Evolutionary conservation across 495 filamentous ascomycete genomes (phyloP).

Genomic region (Hypoxylon fuscum): DNA sequence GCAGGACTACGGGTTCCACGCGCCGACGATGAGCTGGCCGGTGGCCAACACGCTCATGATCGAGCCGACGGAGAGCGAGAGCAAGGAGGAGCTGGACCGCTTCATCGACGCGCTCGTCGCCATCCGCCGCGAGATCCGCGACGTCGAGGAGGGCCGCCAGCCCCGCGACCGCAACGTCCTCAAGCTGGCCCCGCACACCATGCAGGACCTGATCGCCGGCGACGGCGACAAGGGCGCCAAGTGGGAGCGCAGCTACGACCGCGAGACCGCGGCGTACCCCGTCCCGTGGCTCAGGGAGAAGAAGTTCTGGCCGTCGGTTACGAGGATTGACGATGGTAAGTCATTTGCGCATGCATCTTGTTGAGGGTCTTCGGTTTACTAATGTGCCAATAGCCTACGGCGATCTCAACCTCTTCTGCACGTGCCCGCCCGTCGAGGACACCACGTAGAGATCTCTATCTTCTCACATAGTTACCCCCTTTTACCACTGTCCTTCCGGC

Average conservation of each 20-base stretch:
- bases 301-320: conserved; percentile 98
- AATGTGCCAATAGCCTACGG: conserved; percentile 73
- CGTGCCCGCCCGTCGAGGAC: conserved; percentile 85
- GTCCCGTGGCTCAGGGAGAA: conserved; percentile 87
- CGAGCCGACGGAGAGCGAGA: conserved; percentile 96
- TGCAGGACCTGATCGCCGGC: conserved; percentile 77
- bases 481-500: conserved; percentile 7
- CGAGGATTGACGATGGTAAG: conserved; percentile 89
- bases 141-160: conserved; percentile 80
- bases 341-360: too few species aligned
- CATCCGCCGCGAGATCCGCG: conserved; percentile 87
- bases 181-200: conserved; percentile 90
- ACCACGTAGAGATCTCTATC: conserved; percentile 48
- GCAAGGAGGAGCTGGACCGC: conserved; percentile 90
- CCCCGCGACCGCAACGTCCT: conserved; percentile 87
- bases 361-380: too few species aligned
- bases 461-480: conserved; percentile 19
- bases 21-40: conserved; percentile 98
- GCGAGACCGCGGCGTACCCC: conserved; percentile 90
- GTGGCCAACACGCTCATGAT: conserved; percentile 98
- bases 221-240: conserved; percentile 59
- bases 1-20: conserved; percentile 98
- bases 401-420: conserved; percentile 94
- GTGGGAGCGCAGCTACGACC: conserved; percentile 81
- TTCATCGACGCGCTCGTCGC: conserved; percentile 93